These are phyloP conservation scores for Gleditsia sinensis DNA, from an alignment of 306 rosid species.

Conservation along the genomic window DNA sequence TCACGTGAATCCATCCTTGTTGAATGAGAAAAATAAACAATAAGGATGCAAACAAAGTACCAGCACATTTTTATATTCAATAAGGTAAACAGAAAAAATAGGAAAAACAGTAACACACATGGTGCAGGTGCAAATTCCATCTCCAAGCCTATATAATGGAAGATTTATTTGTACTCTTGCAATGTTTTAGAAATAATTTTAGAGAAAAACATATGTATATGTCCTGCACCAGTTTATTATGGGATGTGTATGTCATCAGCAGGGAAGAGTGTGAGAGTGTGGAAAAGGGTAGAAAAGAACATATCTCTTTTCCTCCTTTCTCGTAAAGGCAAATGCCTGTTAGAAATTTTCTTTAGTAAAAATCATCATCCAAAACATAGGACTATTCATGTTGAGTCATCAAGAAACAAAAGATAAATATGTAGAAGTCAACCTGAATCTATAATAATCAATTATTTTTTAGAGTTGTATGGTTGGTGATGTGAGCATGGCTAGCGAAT, in stretches of 20 bases:
- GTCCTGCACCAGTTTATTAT: conserved; percentile 20
- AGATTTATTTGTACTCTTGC: conserved; percentile 10
- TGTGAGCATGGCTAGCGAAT: too few species aligned
- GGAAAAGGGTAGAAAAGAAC: conserved; percentile 35
- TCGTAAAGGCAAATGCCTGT: not conserved
- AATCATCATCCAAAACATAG: too few species aligned
- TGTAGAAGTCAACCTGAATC: too few species aligned
- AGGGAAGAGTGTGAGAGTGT: not conserved
- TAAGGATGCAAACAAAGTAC: conserved; percentile 32
- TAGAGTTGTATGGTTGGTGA: too few species aligned
- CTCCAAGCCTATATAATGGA: conserved; percentile 16
- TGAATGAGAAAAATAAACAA: conserved; percentile 27
- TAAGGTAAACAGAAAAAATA: not conserved
- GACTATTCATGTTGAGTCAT: too few species aligned
- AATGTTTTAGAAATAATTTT: conserved; percentile 32
- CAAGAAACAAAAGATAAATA: too few species aligned
- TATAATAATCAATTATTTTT: too few species aligned
- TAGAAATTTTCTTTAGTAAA: too few species aligned
- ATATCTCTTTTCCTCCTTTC: conserved; percentile 25
- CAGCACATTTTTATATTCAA: not conserved
- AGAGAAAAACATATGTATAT: conserved; percentile 27
- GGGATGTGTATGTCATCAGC: conserved; percentile 29
- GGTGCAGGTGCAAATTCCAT: conserved; percentile 39
- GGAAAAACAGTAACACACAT: conserved; percentile 36
- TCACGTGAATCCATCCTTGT: conserved; percentile 47